Percentiles rank a stretch among this genome's conserved stretches.
phyloP scores from a whole-genome alignment of 805 yeast genomes.

The Sugiyamaella mastotermitis region DNA sequence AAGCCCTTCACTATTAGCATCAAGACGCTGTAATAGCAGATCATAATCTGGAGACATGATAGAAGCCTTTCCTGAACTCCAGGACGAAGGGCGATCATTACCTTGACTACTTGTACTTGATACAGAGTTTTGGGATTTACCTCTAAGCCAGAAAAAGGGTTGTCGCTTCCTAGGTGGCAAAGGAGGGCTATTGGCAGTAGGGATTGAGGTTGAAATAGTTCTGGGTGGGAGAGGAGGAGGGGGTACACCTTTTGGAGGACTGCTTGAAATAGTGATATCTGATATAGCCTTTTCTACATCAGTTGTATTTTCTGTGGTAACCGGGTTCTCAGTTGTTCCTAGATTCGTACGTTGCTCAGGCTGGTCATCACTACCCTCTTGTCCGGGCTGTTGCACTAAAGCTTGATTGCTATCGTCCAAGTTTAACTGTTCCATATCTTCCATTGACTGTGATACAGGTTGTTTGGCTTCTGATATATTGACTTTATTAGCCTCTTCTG shows the following conservation, averaged over 20 bases:
- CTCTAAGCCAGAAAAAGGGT: constrained; percentile 27
- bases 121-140: constrained; percentile 18
- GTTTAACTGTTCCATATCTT: neutral
- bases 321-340: neutral
- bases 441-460: too few species aligned
- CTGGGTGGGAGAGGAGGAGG: constrained; percentile 1
- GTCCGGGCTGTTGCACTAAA: neutral
- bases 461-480: neutral
- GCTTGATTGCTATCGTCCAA: neutral
- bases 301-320: neutral
- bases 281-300: too few species aligned
- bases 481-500: constrained; percentile 1
- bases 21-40: constrained; percentile 53
- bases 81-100: too few species aligned
- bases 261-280: constrained; percentile 1
- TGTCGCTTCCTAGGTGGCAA: constrained; percentile 28
- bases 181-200: constrained; percentile 24
- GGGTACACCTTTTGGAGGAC: constrained; percentile 1
- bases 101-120: constrained; percentile 4
- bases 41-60: constrained; percentile 41
- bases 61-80: constrained; percentile 9
- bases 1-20: constrained; percentile 49
- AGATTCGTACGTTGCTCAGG: neutral
- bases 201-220: constrained; percentile 9
- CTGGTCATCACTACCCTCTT: neutral